Evolutionary conservation across 2,329 filamentous ascomycete species (phyloP), one percentile per base, ranked within the genome.

Genomic region (Ophiostoma pallidulum): DNA sequence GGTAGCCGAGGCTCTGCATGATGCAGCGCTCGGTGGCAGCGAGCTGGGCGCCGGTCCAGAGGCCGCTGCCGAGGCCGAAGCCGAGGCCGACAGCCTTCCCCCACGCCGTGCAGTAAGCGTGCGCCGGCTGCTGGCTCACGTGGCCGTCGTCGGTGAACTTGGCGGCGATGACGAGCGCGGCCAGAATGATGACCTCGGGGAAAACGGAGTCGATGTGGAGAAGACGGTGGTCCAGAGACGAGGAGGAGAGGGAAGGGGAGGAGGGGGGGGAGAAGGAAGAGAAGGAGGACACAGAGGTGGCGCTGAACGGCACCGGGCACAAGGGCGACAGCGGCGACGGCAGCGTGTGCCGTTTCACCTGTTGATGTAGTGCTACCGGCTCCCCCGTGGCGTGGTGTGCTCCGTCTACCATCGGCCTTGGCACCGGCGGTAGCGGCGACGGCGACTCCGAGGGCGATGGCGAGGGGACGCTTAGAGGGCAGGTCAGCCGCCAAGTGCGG

Each of bases 131-230:
- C 56, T 78, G 71, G 44, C 66, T 64, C 61, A 82, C 79, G 55
- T 77, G 70, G 42, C 66, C 64, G 62, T 84, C 80, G 55, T 82
- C 75, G 38, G 74, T 68, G 57, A 83, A 84, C 62, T 84, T 84
- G 58, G 72, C 67, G n/a, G 80, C 78, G 45, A 84, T 75, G 53
- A 81, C 67, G 16, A 84, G 65, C 1, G 80, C 76, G 1, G 73
- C 69, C n/a, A 84, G 66, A 44, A 80, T 69, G 54, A 84, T 78
- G 50, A 84, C 59, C 59, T 84, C 80, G 45, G 79, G 78, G 50
- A 66, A 67, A 50, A 83, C 70, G 12, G 71, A 71, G 63, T 83
- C 77, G 60, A 81, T 78, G 62, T 82, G 75, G 38, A 72, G 64
- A 53, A 68, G 66, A 54, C 46, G 59, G 58, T 38, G 14, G 12